Base-by-base conservation (phyloP, 805 yeast genomes). In the Monosporozyma unispora region DNA sequence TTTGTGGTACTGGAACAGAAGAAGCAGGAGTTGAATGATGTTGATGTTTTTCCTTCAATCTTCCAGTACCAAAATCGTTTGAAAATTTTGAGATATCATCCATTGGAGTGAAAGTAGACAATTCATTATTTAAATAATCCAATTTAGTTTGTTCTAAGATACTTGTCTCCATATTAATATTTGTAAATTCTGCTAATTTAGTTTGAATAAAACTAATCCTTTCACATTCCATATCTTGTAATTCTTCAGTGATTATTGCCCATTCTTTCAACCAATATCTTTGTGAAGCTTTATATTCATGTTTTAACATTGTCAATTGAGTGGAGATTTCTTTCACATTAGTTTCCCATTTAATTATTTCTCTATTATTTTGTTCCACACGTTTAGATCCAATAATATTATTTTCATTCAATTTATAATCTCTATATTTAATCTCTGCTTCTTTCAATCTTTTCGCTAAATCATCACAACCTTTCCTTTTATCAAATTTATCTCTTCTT, bases 221-320 rank as follows among this genome's bases (percentile, higher is more conserved):
- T 2, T 58, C 49, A 8, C 46, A 49, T 39, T 66, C 70, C 57
- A 65, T 56, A 29, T 60, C 62, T 51, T 66, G 68, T 23, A 66
- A 50, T 31, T 59, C 62, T 3, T 50, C 45, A 4, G 63, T 54
- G 1, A 62, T 42, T 14, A 44, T 52, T 8, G 59, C 57, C 70
- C 70, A 67, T 48, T 65, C 69, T 21, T 53, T 50, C 40, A 63
- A 53, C 67, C 70, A 67, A 47, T 54, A 61, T 31, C 56, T 58
- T 48, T 61, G 58, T 1, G 68, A 59, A 2, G 67, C 63, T 47
- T 60, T 63, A 47, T 59, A 63, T 48, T 66, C 69, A 25, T 61
- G 63, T 47, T 54, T 59, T 42, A 60, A 39, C 3, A 66, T 61
- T 46, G 59, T 61, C 22, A 63, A 44, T 50, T 65, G 63, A 21